These are phyloP conservation scores for Oxyria digyna DNA, from an alignment of 148 eudicot species.

Conservation along the genomic window DNA sequence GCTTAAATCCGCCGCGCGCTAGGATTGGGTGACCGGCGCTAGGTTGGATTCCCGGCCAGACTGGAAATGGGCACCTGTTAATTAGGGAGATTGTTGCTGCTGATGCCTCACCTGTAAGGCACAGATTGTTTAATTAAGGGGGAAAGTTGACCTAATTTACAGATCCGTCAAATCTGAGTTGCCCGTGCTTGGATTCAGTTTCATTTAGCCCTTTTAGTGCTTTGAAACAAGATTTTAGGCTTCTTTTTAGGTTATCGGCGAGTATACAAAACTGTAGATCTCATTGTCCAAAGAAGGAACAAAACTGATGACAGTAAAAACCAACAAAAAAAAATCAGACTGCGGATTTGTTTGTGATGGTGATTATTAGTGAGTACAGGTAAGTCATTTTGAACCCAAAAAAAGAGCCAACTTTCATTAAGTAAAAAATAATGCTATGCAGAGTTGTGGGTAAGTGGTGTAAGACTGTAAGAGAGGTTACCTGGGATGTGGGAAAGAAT, in stretches of 20 bases:
- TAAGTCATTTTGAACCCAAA: no score
- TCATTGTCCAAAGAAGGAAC: background rate
- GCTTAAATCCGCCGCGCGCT: conserved; percentile 76
- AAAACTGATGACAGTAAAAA: background rate
- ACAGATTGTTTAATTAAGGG: background rate
- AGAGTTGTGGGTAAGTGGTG: background rate
- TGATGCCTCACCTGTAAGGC: conserved; percentile 17
- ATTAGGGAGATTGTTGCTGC: conserved; percentile 56
- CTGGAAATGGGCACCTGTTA: conserved; percentile 68
- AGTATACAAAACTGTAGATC: background rate
- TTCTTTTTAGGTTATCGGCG: background rate
- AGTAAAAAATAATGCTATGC: no score
- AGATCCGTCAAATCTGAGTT: background rate
- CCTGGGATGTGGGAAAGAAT: conserved; percentile 1
- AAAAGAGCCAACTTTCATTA: no score
- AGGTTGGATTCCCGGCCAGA: conserved; percentile 93
- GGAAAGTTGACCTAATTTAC: background rate
- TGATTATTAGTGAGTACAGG: no score
- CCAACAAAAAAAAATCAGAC: no score
- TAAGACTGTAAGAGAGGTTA: background rate
- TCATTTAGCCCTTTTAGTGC: background rate
- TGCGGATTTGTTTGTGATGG: no score
- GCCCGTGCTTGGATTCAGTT: background rate
- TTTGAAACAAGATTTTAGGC: background rate
- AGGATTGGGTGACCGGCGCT: conserved; percentile 58